Evolutionary conservation across 164 flowering plant species (phyloP).

Genomic region (Stephania cephalantha): DNA sequence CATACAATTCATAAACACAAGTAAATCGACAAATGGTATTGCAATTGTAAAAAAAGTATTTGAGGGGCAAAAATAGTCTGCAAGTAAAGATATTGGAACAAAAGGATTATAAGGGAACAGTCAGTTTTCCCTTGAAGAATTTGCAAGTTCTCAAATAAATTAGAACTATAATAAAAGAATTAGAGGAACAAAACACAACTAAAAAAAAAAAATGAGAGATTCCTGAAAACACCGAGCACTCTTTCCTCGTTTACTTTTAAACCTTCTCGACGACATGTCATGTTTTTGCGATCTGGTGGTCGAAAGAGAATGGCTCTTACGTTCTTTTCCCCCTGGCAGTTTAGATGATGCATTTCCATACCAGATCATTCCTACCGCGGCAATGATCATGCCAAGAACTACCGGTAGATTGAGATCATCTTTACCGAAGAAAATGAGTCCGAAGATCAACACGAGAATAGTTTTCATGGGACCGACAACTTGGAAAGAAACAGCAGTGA

Average conservation of each 20-base stretch:
- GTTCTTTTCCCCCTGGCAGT: conserved; percentile 75
- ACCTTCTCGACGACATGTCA: conserved; percentile 36
- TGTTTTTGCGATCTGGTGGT: conserved; percentile 36
- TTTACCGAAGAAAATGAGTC: conserved; percentile 79
- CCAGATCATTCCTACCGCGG: conserved; percentile 83
- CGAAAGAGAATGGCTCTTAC: conserved; percentile 35
- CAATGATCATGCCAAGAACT: conserved; percentile 75
- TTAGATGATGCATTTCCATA: conserved; percentile 82
- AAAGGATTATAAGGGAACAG: conserved; percentile 13
- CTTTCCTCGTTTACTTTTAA: conserved; percentile 13
- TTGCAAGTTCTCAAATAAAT: conserved; percentile 10
- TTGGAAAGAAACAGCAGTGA: conserved; percentile 80
- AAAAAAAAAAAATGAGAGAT: conserved; percentile 7
- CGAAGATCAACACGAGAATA: conserved; percentile 51
- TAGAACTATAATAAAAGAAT: conserved; percentile 10
- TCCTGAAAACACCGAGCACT: not conserved
- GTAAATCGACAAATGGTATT: too few species aligned
- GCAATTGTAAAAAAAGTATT: not conserved
- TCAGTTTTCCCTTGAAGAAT: conserved; percentile 18
- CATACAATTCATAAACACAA: too few species aligned
- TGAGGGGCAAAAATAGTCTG: not conserved
- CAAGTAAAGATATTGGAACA: conserved; percentile 21
- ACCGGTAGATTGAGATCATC: conserved; percentile 86
- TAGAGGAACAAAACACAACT: conserved; percentile 12
- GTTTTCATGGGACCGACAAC: conserved; percentile 92